Evolutionary conservation across 2,329 filamentous ascomycete species (phyloP).

Genomic region (Colletotrichum limetticola): DNA sequence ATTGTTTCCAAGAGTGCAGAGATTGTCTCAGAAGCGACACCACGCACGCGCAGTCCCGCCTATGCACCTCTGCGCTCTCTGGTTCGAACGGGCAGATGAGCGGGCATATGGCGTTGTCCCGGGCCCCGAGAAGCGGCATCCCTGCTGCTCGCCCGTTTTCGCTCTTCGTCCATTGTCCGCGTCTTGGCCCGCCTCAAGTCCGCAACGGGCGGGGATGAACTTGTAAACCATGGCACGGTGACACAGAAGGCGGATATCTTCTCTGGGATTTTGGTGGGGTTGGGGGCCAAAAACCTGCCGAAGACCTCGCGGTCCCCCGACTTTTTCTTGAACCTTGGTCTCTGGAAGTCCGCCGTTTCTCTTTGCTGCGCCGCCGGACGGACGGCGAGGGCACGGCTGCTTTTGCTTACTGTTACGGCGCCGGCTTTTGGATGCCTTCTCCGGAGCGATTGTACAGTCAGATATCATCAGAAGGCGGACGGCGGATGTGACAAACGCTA

Average conservation of each 20-base stretch:
- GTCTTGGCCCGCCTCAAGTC: background rate
- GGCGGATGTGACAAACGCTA: background rate
- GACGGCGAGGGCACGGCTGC: background rate
- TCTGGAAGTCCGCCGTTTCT: background rate
- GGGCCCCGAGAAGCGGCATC: background rate
- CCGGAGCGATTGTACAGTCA: background rate
- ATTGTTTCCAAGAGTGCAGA: background rate
- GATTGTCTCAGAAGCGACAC: background rate
- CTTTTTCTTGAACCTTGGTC: background rate
- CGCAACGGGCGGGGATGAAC: background rate
- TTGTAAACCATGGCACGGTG: background rate
- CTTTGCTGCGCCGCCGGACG: background rate
- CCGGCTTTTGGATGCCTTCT: background rate
- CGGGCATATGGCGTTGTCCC: background rate
- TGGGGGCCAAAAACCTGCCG: conserved; percentile 10
- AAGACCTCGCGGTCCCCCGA: conserved; percentile 11
- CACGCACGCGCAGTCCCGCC: no score
- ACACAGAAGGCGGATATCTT: background rate
- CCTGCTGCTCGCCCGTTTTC: background rate
- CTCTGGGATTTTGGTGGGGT: background rate
- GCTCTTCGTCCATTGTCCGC: background rate
- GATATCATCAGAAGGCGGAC: background rate
- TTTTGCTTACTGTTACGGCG: no score
- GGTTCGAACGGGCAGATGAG: background rate
- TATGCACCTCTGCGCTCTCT: background rate